Conservation (phyloP, 2,329 filamentous ascomycete genomes). For the Sarocladium kiliense region DNA sequence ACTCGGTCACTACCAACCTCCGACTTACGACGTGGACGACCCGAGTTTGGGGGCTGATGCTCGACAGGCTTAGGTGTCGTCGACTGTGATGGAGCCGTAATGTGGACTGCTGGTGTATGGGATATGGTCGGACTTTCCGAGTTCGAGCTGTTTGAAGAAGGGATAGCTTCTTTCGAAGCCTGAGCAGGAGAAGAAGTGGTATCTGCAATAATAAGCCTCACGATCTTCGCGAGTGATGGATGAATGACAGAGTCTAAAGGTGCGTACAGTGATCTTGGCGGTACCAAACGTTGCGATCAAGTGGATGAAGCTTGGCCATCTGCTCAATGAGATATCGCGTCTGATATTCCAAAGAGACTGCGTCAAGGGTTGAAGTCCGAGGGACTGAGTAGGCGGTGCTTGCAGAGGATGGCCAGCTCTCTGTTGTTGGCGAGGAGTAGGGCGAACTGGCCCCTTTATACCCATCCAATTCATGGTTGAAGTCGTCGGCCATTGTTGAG, state of each 20-base stretch:
- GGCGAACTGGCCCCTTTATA: neutral
- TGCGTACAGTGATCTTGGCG: neutral
- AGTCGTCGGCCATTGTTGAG: neutral
- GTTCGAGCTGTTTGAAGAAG: neutral
- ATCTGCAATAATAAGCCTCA: neutral
- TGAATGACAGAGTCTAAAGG: neutral
- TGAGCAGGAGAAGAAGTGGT: neutral
- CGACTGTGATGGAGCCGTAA: neutral
- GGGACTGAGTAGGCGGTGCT: neutral
- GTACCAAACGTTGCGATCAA: conserved; percentile 1
- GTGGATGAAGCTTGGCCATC: neutral
- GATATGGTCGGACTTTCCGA: neutral
- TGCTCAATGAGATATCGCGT: neutral
- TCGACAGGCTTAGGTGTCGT: neutral
- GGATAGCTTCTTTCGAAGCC: neutral
- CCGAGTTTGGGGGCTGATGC: neutral
- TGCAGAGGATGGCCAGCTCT: neutral
- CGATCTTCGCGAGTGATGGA: neutral
- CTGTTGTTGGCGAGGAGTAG: neutral
- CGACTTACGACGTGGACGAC: neutral
- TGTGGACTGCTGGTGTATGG: neutral
- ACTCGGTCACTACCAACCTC: neutral
- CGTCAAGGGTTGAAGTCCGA: neutral
- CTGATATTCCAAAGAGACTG: neutral
- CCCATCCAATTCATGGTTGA: neutral